A percentile compares a stretch with the other conserved stretches of the same genome.
Conservation (phyloP, 139 green algal genomes). For the Chlorella vulgaris region DNA sequence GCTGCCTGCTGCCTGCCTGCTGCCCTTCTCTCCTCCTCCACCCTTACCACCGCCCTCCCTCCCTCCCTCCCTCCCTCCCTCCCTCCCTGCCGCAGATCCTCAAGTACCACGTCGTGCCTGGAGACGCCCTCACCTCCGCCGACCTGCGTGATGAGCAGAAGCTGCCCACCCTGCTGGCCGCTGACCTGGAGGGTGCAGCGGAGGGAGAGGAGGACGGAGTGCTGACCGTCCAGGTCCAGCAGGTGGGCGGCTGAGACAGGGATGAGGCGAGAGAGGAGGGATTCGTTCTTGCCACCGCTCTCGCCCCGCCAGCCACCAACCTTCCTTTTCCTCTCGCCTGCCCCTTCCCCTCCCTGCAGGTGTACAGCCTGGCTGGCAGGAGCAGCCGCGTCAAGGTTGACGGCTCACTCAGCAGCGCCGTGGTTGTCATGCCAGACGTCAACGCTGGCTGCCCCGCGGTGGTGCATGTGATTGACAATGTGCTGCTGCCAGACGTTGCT, state of each 20-base stretch:
- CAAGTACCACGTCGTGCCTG: constrained; percentile 43
- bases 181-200: neutral
- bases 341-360: neutral
- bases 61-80: neutral
- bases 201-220: constrained; percentile 12
- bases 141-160: constrained; percentile 12
- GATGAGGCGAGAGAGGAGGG: too few species aligned
- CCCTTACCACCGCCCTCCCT: too few species aligned
- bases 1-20: neutral
- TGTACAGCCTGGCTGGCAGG: neutral
- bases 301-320: too few species aligned
- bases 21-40: neutral
- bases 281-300: neutral
- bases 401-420: neutral
- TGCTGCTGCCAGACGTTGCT: constrained; percentile 23
- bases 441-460: constrained; percentile 40
- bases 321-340: neutral
- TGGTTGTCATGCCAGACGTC: constrained; percentile 3
- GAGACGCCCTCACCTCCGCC: neutral
- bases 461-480: constrained; percentile 22
- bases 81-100: constrained; percentile 10
- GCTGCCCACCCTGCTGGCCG: constrained; percentile 29
- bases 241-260: neutral
- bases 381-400: constrained; percentile 1
- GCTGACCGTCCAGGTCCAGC: constrained; percentile 16